These are phyloP conservation scores for Penicillium rolfsii DNA, from an alignment of 2,329 filamentous ascomycete species.

Conservation along the genomic window DNA sequence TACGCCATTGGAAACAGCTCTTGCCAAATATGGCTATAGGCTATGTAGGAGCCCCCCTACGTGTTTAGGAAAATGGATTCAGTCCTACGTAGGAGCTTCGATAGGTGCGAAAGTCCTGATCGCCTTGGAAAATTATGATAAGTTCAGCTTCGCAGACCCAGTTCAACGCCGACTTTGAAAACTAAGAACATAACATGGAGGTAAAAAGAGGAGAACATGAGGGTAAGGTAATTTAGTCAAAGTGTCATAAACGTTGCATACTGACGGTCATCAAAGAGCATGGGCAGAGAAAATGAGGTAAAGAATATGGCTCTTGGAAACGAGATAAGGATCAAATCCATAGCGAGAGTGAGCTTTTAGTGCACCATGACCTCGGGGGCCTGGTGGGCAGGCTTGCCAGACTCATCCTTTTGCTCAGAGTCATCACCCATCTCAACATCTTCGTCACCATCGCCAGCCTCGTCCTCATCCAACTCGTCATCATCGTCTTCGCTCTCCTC, in stretches of 20 bases:
- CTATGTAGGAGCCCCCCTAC: conserved; percentile 5
- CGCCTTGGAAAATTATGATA: neutral
- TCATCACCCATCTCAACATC: conserved; percentile 63
- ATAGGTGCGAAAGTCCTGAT: neutral
- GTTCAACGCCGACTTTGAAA: conserved; percentile 25
- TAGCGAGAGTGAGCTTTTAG: conserved; percentile 28
- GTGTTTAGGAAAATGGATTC: conserved; percentile 4
- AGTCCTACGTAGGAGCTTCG: neutral
- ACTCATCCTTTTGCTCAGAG: conserved; percentile 46
- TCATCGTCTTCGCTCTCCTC: conserved; percentile 75
- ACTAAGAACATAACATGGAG: conserved; percentile 19
- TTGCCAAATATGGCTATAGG: neutral
- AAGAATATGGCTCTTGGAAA: conserved; percentile 8
- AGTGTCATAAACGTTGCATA: conserved; percentile 37
- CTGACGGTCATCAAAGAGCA: conserved; percentile 37
- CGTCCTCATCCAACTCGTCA: conserved; percentile 68
- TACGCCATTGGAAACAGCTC: neutral
- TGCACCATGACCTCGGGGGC: conserved; percentile 53
- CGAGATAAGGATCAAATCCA: conserved; percentile 6
- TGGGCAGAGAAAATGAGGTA: conserved; percentile 22
- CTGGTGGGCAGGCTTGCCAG: conserved; percentile 37
- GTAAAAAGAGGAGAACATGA: conserved; percentile 1
- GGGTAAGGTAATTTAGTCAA: conserved; percentile 11
- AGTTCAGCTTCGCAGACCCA: conserved; percentile 36
- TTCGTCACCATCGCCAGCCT: conserved; percentile 60